A percentile compares a stretch with the other conserved stretches of the same genome.
Evolutionary conservation across 306 rosid species (phyloP).

Genomic region (Fragaria ananassa): DNA sequence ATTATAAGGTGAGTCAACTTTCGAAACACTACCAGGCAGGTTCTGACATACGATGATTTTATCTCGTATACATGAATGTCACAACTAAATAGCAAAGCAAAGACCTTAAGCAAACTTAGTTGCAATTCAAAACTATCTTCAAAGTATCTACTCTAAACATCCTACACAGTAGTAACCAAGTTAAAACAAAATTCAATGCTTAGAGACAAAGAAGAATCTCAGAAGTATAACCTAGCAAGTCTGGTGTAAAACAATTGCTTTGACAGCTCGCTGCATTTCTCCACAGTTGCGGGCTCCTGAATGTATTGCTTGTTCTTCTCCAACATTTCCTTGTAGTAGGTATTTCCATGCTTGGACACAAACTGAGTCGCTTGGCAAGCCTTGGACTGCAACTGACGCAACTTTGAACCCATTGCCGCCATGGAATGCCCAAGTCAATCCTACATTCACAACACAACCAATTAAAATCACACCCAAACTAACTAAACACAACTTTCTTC

Average conservation of each 20-base stretch:
- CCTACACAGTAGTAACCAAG: not conserved
- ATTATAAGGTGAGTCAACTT: not conserved
- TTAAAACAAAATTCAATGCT: conserved; percentile 6
- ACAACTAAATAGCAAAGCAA: not conserved
- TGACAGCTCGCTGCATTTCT: conserved; percentile 71
- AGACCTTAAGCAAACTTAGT: not conserved
- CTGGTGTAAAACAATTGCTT: conserved; percentile 87
- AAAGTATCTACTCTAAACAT: not conserved
- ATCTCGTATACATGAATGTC: not conserved
- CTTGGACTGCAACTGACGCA: conserved; percentile 69
- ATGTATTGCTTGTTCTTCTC: conserved; percentile 87
- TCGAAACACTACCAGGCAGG: not conserved
- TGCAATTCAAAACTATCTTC: not conserved
- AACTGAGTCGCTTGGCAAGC: conserved; percentile 77
- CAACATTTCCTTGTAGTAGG: conserved; percentile 71
- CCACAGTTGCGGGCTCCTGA: conserved; percentile 85
- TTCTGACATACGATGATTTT: not conserved
- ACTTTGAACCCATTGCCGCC: conserved; percentile 65
- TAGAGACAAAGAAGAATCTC: conserved; percentile 2
- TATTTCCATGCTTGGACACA: conserved; percentile 52
- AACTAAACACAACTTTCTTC: not conserved
- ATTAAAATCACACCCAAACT: not conserved
- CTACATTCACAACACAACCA: conserved; percentile 13
- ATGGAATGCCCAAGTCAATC: conserved; percentile 38
- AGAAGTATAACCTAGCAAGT: conserved; percentile 73